Evolutionary conservation across 2,329 filamentous ascomycete species (phyloP).

Genomic region (Botrytis byssoidea): DNA sequence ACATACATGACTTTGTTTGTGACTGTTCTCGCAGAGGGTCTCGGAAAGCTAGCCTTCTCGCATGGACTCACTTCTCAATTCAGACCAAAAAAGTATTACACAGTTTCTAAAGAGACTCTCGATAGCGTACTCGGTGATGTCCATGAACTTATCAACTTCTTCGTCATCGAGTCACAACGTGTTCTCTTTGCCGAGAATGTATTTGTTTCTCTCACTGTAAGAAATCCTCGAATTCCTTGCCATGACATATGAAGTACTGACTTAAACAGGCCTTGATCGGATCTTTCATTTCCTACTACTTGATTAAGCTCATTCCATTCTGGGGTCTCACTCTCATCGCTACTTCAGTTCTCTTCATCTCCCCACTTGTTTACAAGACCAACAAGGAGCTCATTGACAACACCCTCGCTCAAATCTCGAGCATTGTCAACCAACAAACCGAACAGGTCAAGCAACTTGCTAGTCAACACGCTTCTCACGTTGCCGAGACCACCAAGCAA

Average conservation of each 20-base stretch:
- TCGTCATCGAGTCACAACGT: constrained; percentile 67
- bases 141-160: constrained; percentile 69
- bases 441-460: constrained; percentile 60
- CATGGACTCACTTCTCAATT: constrained; percentile 64
- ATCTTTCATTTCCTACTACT: constrained; percentile 64
- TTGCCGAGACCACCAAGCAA: constrained; percentile 63
- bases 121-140: constrained; percentile 61
- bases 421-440: constrained; percentile 61
- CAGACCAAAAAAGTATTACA: constrained; percentile 67
- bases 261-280: constrained; percentile 53
- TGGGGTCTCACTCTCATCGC: constrained; percentile 64
- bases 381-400: constrained; percentile 70
- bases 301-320: constrained; percentile 68
- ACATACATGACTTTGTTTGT: constrained; percentile 61
- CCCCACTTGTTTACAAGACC: constrained; percentile 61
- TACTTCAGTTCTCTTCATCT: constrained; percentile 59
- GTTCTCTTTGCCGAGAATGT: constrained; percentile 69
- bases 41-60: constrained; percentile 60
- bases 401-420: constrained; percentile 56
- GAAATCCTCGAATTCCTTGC: constrained; percentile 36
- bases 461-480: constrained; percentile 62
- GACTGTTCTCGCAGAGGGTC: constrained; percentile 59
- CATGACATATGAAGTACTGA: constrained; percentile 21
- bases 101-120: constrained; percentile 60
- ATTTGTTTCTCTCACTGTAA: constrained; percentile 56